Conservation (phyloP, 2,329 filamentous ascomycete species). For the Fusarium dimerum region DNA sequence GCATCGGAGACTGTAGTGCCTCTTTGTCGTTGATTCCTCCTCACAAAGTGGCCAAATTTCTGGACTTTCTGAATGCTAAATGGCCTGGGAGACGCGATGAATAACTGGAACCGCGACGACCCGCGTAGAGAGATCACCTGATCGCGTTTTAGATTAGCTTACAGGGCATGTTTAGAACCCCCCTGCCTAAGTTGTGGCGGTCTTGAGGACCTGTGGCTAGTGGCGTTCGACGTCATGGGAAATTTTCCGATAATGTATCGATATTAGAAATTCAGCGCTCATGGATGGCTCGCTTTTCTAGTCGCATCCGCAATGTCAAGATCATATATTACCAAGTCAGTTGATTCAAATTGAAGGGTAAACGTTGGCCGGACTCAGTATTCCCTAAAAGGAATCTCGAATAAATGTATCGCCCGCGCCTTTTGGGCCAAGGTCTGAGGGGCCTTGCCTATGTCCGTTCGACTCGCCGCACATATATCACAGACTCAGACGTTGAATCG, state of each 20-base stretch:
- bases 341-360: conserved; percentile 4
- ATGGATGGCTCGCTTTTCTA: conserved; percentile 25
- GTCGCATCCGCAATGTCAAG: conserved; percentile 11
- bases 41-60: neutral
- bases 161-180: conserved; percentile 1
- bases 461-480: conserved; percentile 45
- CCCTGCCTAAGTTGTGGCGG: conserved; percentile 20
- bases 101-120: conserved; percentile 32
- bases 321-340: conserved; percentile 10
- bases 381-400: neutral
- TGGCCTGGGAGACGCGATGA: conserved; percentile 40
- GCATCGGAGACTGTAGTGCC: conserved; percentile 9
- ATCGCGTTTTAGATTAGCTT: conserved; percentile 30
- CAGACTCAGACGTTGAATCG: conserved; percentile 52
- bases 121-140: conserved; percentile 44
- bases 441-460: conserved; percentile 33
- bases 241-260: conserved; percentile 14
- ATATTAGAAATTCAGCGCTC: conserved; percentile 26
- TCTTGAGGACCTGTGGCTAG: conserved; percentile 1
- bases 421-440: conserved; percentile 40
- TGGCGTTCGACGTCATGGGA: conserved; percentile 31
- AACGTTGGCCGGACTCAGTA: neutral
- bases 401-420: conserved; percentile 42
- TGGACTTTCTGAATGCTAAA: conserved; percentile 1
- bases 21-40: neutral